phyloP scores from a whole-genome alignment of 352 stramenopile genomes.

The Phytophthora aleatoria region DNA sequence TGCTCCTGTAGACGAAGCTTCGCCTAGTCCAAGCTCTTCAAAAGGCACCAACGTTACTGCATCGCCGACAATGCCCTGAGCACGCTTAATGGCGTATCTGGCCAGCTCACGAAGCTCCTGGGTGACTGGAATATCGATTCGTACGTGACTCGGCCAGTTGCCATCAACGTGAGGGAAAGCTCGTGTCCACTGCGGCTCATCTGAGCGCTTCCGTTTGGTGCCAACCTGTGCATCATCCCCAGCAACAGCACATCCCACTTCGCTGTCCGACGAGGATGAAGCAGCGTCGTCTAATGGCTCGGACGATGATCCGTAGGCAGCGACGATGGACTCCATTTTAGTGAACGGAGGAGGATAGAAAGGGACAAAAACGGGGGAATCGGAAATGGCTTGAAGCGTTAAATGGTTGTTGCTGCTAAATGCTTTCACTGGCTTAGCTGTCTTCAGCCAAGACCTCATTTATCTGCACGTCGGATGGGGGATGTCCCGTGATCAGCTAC shows the following conservation, averaged over 20 bases:
- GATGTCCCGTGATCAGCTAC: slow-evolving; percentile 70
- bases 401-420: slow-evolving; percentile 13
- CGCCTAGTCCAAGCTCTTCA: slow-evolving; percentile 21
- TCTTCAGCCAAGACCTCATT: slow-evolving; percentile 70
- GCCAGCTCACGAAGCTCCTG: slow-evolving; percentile 33
- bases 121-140: slow-evolving; percentile 45
- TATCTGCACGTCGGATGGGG: slow-evolving; percentile 71
- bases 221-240: slow-evolving; percentile 4
- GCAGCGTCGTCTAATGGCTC: slow-evolving; percentile 25
- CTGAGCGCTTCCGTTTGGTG: slow-evolving; percentile 53
- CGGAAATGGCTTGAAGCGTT: slow-evolving; percentile 11
- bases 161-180: slow-evolving; percentile 77
- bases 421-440: slow-evolving; percentile 27
- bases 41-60: slow-evolving; percentile 43
- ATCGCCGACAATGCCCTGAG: slow-evolving; percentile 35
- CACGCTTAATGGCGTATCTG: slow-evolving; percentile 33
- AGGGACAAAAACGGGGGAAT: slow-evolving; percentile 27
- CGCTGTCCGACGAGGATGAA: slow-evolving; percentile 25
- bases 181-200: slow-evolving; percentile 54
- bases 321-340: slow-evolving; percentile 48
- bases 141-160: slow-evolving; percentile 84
- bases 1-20: slow-evolving; percentile 7
- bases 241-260: slow-evolving; percentile 11
- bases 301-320: slow-evolving; percentile 42
- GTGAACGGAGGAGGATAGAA: slow-evolving; percentile 2